Evolutionary conservation across 306 rosid genomes (phyloP), one percentile per base, ranked within the genome.

Genomic region (Hippophae tibetana): DNA sequence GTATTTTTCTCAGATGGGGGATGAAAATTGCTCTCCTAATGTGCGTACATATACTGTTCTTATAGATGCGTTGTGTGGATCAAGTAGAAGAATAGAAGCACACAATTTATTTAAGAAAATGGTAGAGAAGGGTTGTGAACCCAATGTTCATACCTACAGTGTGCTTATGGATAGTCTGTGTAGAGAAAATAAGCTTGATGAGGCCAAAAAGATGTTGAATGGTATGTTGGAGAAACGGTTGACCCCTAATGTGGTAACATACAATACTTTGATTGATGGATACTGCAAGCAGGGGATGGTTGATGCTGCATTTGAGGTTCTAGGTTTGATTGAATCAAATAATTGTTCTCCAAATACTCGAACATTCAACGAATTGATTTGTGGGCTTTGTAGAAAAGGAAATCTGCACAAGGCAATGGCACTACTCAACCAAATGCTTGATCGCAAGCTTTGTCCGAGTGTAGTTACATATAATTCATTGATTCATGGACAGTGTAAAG

Each of bases 361-460:
- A 3, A 89, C 92, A 7, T 83, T 72, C 64, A 89, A 84, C 62
- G 92, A 79, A 68, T 73, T 89, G 81, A 83, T 89, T 63, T 71
- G 65, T 57, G 97, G 95, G n/a, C 81, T 76, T 72, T 81, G 87
- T 66, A 54, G 71, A 72, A 69, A 50, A 3, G 82, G 81, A 69
- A 76, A 87, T 57, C 72, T 86, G 67, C 87, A 89, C 66, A 84
- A 82, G 69, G 97, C 95, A 47, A 89, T 86, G 97, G 72, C 81
- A 1, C 47, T 86, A 69, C 81, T 83, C 45, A 57, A 75, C 69
- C 78, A 73, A 69, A 89, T 89, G 92, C 61, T 74, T 54, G 81
- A 80, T 52, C 68, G 54, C 41, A 86, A 79, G 75, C 69, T 86
- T 53, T 73, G 65, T 0, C 97, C 97, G 3, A 40, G 72, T 72